phyloP scores from a whole-genome alignment of 192 early-diverging fungal species.

The Glomus cerebriforme region DNA sequence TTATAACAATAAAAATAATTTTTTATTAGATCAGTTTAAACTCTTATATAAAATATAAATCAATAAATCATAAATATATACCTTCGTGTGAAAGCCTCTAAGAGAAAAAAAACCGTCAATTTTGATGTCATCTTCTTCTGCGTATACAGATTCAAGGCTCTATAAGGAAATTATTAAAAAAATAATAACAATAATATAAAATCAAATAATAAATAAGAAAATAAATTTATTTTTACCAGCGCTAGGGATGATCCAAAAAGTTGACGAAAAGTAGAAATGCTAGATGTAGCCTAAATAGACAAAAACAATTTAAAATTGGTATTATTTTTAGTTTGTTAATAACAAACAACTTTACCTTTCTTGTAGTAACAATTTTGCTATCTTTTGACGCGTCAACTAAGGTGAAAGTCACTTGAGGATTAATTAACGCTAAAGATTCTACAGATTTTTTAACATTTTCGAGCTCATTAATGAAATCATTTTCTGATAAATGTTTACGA shows the following conservation, averaged over 20 bases:
- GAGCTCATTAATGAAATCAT: constrained; percentile 41
- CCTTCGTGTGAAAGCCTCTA: constrained; percentile 42
- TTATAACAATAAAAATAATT: not conserved
- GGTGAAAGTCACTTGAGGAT: constrained; percentile 43
- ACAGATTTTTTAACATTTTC: constrained; percentile 54
- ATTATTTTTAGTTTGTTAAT: not conserved
- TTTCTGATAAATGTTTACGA: constrained; percentile 46
- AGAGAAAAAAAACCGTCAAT: constrained; percentile 47
- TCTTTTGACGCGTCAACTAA: constrained; percentile 41
- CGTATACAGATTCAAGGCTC: constrained; percentile 23
- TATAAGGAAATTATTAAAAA: not conserved
- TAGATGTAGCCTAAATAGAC: constrained; percentile 29
- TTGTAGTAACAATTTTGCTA: constrained; percentile 38
- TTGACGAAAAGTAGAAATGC: constrained; percentile 49
- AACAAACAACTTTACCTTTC: constrained; percentile 27
- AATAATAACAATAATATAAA: not conserved
- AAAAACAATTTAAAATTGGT: constrained; percentile 1
- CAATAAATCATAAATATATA: constrained; percentile 9
- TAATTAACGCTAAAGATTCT: constrained; percentile 51
- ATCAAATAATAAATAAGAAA: not conserved
- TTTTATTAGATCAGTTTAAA: not conserved
- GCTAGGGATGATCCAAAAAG: constrained; percentile 54
- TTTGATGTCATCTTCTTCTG: constrained; percentile 24
- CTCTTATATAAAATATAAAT: not conserved
- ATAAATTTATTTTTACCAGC: constrained; percentile 45